A percentile compares a stretch with the other conserved stretches of the same genome.
phyloP scores from a whole-genome alignment of 257 asterid species.

The Echium plantagineum region DNA sequence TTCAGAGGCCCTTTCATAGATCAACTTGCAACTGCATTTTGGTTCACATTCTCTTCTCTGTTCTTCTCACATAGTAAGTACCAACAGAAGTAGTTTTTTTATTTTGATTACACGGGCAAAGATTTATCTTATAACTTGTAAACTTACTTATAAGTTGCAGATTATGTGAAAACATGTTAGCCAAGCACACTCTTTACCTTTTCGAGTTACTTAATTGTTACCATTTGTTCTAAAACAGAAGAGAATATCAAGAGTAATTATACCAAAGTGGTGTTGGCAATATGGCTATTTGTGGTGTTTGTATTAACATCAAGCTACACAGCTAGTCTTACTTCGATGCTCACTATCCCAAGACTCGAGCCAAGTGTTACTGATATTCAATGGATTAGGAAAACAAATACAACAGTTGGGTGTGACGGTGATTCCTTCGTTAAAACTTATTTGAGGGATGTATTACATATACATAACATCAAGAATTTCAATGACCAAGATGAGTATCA shows the following conservation, averaged over 20 bases:
- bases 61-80: conserved; percentile 32
- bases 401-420: conserved; percentile 26
- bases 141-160: no score
- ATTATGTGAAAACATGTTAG: no score
- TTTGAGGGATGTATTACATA: conserved; percentile 12
- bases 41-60: conserved; percentile 38
- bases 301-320: conserved; percentile 24
- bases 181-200: no score
- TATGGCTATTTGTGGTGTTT: conserved; percentile 29
- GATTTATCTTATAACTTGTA: not conserved
- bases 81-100: no score
- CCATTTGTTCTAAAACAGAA: conserved; percentile 10
- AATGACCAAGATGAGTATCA: conserved; percentile 9
- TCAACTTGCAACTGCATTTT: conserved; percentile 26
- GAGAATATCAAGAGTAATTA: conserved; percentile 19
- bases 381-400: conserved; percentile 20
- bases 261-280: conserved; percentile 16
- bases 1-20: conserved; percentile 23
- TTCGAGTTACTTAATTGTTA: no score
- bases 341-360: conserved; percentile 23
- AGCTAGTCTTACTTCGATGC: conserved; percentile 30
- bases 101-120: not conserved
- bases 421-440: conserved; percentile 27
- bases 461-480: conserved; percentile 20
- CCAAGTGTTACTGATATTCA: conserved; percentile 18